Evolutionary conservation across 2,329 filamentous ascomycete genomes (phyloP), one percentile per base, ranked within the genome.

Genomic region (Fusarium sp.): DNA sequence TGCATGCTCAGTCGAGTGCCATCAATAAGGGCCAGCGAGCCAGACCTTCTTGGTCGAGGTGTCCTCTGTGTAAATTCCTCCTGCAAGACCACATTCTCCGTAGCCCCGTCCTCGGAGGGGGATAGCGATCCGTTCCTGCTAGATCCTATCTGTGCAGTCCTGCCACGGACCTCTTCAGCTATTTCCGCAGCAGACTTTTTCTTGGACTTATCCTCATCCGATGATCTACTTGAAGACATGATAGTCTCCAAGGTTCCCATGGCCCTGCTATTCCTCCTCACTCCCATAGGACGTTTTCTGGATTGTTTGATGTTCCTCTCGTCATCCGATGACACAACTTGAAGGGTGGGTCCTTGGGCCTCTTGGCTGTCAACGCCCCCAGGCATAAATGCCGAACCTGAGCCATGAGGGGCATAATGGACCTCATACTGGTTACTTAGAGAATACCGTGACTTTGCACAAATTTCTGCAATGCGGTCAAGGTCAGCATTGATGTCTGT

Each of bases 341-440:
- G 86, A 28, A 89, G 75, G 0, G 86, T 89, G 5, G 85, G 85
- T 2, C 85, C 86, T 7, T 76, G 77, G 2, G 71, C 55, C 20
- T 78, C 75, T 11, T 78, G 72, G 15, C 64, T 68, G 47, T 77
- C 73, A 12, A 74, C 70, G n/a, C 65, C 68, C 24, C 65, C 73
- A 4, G 76, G 64, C 19, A 82, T 48, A 61, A 88, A 86, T 1
- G 80, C 77, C 3, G 83, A 75, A 5, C 88, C 86, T 2, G 85
- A 86, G 20, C 87, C 87, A 68, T 89, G 88, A 15, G 88, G 88
- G 14, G 85, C 80, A 60, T 89, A 85, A 68, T 90, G 88, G 8
- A 89, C 86, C 70, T 89, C 88, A 70, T 90, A 89, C 72, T 90
- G 88, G 74, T 89, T 89, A 75, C 87, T 89, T 50, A 90, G 74